Evolutionary conservation across 1,284 basidiomycete genomes (phyloP).

Genomic region (Neolentinus lepideus): DNA sequence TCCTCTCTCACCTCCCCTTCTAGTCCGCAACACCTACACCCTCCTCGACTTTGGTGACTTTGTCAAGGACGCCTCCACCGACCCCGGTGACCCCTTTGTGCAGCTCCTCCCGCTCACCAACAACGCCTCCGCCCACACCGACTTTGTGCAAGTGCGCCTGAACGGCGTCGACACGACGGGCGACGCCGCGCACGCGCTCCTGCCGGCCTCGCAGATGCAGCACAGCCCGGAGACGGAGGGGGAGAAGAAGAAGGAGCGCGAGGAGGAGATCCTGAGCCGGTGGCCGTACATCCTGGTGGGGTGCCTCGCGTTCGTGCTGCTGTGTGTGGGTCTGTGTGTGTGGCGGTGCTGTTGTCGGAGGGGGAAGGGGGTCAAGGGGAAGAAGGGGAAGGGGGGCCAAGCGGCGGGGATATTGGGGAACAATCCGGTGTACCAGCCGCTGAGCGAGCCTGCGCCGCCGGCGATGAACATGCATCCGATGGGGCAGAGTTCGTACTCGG

Average conservation of each 20-base stretch:
- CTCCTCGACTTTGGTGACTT: slow-evolving; percentile 58
- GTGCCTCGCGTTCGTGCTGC: slow-evolving; percentile 44
- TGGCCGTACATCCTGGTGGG: slow-evolving; percentile 74
- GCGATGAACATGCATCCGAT: slow-evolving; percentile 2
- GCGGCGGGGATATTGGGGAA: neutral
- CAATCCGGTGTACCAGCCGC: neutral
- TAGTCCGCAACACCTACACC: slow-evolving; percentile 65
- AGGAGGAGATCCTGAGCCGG: slow-evolving; percentile 60
- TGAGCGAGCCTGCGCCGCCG: neutral
- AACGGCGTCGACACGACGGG: slow-evolving; percentile 40
- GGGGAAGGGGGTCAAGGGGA: neutral
- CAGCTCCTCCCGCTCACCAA: slow-evolving; percentile 50
- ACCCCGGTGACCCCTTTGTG: slow-evolving; percentile 43
- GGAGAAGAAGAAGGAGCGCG: slow-evolving; percentile 60
- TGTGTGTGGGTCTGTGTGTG: slow-evolving; percentile 42
- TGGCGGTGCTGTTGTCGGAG: slow-evolving; percentile 59
- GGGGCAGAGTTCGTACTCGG: neutral
- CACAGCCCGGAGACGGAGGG: slow-evolving; percentile 55
- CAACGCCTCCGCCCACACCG: slow-evolving; percentile 28
- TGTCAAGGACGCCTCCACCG: slow-evolving; percentile 27
- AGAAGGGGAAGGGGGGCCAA: neutral
- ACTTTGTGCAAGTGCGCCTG: slow-evolving; percentile 46
- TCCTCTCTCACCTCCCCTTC: neutral
- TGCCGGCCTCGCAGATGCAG: slow-evolving; percentile 52
- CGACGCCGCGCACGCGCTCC: slow-evolving; percentile 34